Percentiles rank a stretch among this genome's conserved stretches.
These are phyloP conservation scores for Penicillium sp. DNA, from an alignment of 2,329 filamentous ascomycete species.

Conservation along the genomic window DNA sequence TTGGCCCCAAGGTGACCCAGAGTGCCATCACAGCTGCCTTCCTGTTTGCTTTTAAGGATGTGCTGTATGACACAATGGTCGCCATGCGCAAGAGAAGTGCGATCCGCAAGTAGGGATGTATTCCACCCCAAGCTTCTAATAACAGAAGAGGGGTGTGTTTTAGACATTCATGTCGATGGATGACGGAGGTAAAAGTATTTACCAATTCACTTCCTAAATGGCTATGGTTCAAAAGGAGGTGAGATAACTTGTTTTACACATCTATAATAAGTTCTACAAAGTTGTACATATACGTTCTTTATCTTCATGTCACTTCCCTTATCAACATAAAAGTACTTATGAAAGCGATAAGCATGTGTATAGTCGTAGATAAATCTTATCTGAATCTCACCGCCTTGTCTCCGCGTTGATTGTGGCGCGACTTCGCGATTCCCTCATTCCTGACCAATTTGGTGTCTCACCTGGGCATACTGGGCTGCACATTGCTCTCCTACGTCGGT, in stretches of 20 bases:
- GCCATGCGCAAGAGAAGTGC: constrained; percentile 32
- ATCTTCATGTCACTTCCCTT: too few species aligned
- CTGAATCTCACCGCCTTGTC: background rate
- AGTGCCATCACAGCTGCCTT: constrained; percentile 95
- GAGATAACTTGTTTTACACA: background rate
- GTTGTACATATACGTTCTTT: background rate
- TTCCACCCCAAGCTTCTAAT: background rate
- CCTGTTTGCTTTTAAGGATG: constrained; percentile 97
- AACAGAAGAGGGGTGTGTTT: background rate
- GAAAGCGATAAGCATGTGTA: too few species aligned
- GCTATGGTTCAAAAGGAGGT: background rate
- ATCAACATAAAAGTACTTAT: too few species aligned
- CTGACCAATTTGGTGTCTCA: background rate
- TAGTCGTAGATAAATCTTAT: too few species aligned
- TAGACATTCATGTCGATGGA: background rate
- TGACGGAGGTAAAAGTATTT: background rate
- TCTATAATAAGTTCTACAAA: background rate
- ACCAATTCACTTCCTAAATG: background rate
- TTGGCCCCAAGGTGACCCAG: constrained; percentile 94
- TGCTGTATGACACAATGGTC: constrained; percentile 69
- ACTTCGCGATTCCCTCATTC: background rate
- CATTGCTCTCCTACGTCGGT: background rate
- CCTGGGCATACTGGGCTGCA: background rate
- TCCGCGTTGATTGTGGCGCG: background rate
- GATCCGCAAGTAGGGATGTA: constrained; percentile 29